phyloP scores from a whole-genome alignment of 176 grass and related monocot genomes.

The Urochloa ruziziensis region DNA sequence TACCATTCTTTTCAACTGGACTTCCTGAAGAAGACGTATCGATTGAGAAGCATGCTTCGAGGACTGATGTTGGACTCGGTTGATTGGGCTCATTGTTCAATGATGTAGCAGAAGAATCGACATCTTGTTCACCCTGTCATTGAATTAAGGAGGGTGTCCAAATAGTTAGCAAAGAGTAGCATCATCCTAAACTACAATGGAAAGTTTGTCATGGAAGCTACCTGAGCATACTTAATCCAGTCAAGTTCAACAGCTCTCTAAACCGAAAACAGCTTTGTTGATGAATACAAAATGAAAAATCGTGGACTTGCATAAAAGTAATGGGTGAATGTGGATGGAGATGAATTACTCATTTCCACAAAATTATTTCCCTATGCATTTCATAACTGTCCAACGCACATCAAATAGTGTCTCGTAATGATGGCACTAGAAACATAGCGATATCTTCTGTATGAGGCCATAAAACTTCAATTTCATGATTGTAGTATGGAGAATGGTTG shows the following conservation, averaged over 20 bases:
- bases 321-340: background rate
- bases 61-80: constrained; percentile 62
- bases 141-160: background rate
- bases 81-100: constrained; percentile 43
- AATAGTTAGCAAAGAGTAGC: no score
- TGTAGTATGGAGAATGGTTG: background rate
- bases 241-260: background rate
- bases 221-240: background rate
- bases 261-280: background rate
- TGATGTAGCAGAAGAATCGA: constrained; percentile 20
- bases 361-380: background rate
- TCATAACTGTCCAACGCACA: background rate
- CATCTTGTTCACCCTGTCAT: constrained; percentile 41
- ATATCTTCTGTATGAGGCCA: background rate
- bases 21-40: constrained; percentile 62
- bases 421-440: background rate
- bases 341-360: background rate
- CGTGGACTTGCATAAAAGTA: background rate
- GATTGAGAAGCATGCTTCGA: constrained; percentile 65
- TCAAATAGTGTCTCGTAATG: background rate
- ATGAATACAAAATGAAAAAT: background rate
- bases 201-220: no score
- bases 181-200: no score
- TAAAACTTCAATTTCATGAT: background rate
- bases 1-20: constrained; percentile 52